Base-by-base conservation (phyloP, 2,329 filamentous ascomycete species). In the Xylariomycetidae sp. region DNA sequence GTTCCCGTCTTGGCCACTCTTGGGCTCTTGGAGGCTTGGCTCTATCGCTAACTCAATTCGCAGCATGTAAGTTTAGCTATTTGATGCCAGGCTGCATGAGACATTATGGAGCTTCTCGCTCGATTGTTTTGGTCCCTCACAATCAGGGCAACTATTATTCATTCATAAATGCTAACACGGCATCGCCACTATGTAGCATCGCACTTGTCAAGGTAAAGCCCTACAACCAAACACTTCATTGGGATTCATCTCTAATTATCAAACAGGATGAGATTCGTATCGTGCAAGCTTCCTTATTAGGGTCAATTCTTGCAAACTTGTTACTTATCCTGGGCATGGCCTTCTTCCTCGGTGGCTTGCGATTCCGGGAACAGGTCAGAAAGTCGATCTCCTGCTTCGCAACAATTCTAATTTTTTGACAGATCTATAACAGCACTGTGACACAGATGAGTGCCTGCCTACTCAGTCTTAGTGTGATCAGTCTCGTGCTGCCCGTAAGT, bases 361-460 rank as follows among this genome's bases (percentile, higher is more conserved):
- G 88, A 42, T 95, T 80, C 59, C 82, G 85, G 56, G 89, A 96
- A 66, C 89, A 95, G 68, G 79, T 80, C 51, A 41, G 65, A 48
- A 25, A 15, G 27, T 17, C 33, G 28, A n/a, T 5, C 16, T 13
- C 18, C 29, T 10, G 14, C n/a, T 23, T n/a, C 8, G n/a, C 20
- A 23, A 8, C 8, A 23, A 8, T 23, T 23, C 33, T 44, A 37
- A 51, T 27, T 16, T 19, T 11, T 35, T 8, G 16, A 15, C 34
- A 85, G 77, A 82, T 96, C 42, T 96, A 95, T 65, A 96, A 95
- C 64, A 92, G 81, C 62, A 95, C 87, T 15, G 87, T 95, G 38
- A 95, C 88, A 1, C 88, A 96, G 58, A 95, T 95, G 87, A 95
- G 88, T 57, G 89, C 89, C 32, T 94, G 88, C 64, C 70, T 96